Evolutionary conservation across 2,329 filamentous ascomycete genomes (phyloP).

Genomic region (Fusarium sulawesiense): DNA sequence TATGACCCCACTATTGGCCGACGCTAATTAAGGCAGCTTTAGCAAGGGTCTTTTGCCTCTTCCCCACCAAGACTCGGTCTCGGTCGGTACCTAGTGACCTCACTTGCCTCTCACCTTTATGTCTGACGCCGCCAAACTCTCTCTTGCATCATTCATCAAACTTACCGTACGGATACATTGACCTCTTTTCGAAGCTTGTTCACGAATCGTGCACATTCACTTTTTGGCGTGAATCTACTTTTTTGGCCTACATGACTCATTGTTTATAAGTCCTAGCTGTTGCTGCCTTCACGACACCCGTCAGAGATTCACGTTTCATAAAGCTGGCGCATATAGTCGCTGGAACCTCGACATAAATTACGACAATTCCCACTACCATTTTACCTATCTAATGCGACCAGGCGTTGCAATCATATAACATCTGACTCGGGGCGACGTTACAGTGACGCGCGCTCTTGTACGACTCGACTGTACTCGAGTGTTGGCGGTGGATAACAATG

Average conservation of each 20-base stretch:
- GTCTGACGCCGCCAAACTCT: constrained; percentile 12
- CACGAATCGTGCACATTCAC: constrained; percentile 9
- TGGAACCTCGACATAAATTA: constrained; percentile 19
- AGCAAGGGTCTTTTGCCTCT: constrained; percentile 16
- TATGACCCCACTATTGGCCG: constrained; percentile 17
- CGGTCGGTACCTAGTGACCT: constrained; percentile 14
- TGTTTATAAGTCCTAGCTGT: neutral
- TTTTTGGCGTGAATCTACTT: constrained; percentile 13
- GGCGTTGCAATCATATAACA: neutral
- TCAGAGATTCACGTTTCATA: constrained; percentile 13
- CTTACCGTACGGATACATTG: neutral
- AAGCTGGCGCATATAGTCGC: constrained; percentile 8
- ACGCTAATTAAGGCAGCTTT: constrained; percentile 18
- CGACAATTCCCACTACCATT: neutral
- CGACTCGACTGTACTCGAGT: constrained; percentile 15
- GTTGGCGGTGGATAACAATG: constrained; percentile 31
- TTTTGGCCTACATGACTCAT: constrained; percentile 28
- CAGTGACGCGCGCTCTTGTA: constrained; percentile 11
- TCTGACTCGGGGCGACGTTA: constrained; percentile 6
- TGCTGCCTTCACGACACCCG: neutral
- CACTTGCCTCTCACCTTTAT: constrained; percentile 1
- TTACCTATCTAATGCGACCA: constrained; percentile 17
- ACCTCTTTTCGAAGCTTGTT: constrained; percentile 14
- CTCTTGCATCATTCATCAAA: constrained; percentile 38
- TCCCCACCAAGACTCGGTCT: constrained; percentile 3